Base-by-base conservation (phyloP, 441 rosid genomes). In the Populus hybrid region DNA sequence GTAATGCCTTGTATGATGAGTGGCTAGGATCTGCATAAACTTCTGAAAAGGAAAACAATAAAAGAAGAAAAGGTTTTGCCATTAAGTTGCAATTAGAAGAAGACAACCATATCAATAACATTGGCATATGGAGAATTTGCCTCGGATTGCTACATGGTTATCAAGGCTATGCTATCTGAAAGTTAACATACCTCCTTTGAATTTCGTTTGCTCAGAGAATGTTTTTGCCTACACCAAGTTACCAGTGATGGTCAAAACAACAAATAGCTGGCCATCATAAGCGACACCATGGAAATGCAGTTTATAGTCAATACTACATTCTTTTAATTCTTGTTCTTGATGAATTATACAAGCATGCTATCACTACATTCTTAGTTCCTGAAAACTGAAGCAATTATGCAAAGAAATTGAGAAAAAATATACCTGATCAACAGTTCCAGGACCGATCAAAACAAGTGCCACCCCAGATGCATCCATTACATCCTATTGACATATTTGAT, bases 11-110 rank as follows among this genome's bases (percentile, higher is more conserved):
- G 8, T 94, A 95, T 3, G 97, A 88, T 74, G 90, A 85, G 12
- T 94, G 97, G 80, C 75, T 88, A 56, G 97, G 97, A 89, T 95
- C 99, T 56, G 98, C 98, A 83, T 95, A 95, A n/a, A 95, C 97
- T 89, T 92, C 99, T 94, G 91, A 74, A 75, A 79, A 23, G 72
- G 68, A 72, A 45, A 80, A 92, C 76, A 79, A 79, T n/a, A 73
- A 72, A 74, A 33, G 78, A 74, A 11, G 66, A 76, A 64, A 21
- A 64, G 28, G n/a, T 3, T 70, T 38, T 40, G 28, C 77, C 42
- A 77, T 56, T 70, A 70, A 35, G 40, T 69, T 59, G 67, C 23
- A 82, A 71, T 31, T 61, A 53, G 69, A 79, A 78, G n/a, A 33
- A 72, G 72, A 56, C 75, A 64, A 68, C 16, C 20, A 59, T 4